phyloP scores from a whole-genome alignment of 2,329 filamentous ascomycete species.

The Epichloe sibirici region DNA sequence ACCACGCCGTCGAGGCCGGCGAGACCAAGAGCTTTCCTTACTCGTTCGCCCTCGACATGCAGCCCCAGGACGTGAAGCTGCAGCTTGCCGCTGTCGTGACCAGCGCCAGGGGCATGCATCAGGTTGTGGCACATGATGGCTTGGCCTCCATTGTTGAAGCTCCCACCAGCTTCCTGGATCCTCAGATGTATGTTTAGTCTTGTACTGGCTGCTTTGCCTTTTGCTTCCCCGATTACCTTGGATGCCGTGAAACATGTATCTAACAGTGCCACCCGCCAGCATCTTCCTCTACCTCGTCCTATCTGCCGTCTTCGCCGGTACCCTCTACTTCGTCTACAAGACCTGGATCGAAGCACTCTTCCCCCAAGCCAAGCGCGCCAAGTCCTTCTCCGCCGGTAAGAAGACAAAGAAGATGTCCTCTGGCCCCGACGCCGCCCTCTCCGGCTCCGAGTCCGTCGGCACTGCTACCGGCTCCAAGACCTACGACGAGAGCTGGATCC shows the following conservation, averaged over 20 bases:
- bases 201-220: background rate
- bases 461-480: slow-evolving; percentile 57
- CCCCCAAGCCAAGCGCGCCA: slow-evolving; percentile 70
- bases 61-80: slow-evolving; percentile 77
- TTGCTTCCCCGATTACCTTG: too few relatives aligned
- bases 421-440: slow-evolving; percentile 48
- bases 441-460: slow-evolving; percentile 58
- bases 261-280: slow-evolving; percentile 31
- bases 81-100: slow-evolving; percentile 64
- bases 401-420: slow-evolving; percentile 54
- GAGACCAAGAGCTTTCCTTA: slow-evolving; percentile 67
- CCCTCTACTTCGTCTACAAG: slow-evolving; percentile 93
- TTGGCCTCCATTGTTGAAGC: slow-evolving; percentile 81
- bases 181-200: slow-evolving; percentile 64
- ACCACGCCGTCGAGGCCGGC: slow-evolving; percentile 61
- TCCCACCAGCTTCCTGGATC: slow-evolving; percentile 83
- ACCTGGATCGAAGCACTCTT: slow-evolving; percentile 96
- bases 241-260: background rate
- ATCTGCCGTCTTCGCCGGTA: slow-evolving; percentile 61
- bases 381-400: slow-evolving; percentile 31
- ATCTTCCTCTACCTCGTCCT: slow-evolving; percentile 97
- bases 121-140: slow-evolving; percentile 68
- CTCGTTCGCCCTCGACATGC: slow-evolving; percentile 80
- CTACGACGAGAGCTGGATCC: slow-evolving; percentile 92
- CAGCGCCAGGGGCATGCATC: slow-evolving; percentile 59